These are phyloP conservation scores for Arctostaphylos glauca DNA, from an alignment of 148 eudicot species.

Conservation along the genomic window DNA sequence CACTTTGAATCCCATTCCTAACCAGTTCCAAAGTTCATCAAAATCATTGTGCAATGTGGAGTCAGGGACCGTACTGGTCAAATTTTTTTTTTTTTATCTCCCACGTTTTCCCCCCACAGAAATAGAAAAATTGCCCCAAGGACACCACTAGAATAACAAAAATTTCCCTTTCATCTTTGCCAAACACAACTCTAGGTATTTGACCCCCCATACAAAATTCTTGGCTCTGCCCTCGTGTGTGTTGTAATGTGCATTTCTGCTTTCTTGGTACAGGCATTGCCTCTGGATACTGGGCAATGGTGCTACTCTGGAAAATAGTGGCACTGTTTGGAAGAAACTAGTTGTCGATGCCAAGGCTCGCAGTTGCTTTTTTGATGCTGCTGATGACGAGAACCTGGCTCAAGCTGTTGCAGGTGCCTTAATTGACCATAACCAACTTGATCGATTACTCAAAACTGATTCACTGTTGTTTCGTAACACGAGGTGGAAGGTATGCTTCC, in stretches of 20 bases:
- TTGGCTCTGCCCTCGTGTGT: neutral
- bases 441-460: constrained; percentile 12
- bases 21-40: no score
- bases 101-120: no score
- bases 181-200: no score
- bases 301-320: constrained; percentile 34
- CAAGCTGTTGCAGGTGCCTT: constrained; percentile 22
- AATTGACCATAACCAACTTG: constrained; percentile 21
- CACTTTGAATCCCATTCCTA: no score
- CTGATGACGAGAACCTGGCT: constrained; percentile 29
- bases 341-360: constrained; percentile 36
- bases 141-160: no score
- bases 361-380: constrained; percentile 33
- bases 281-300: constrained; percentile 55
- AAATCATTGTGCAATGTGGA: no score
- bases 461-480: constrained; percentile 29
- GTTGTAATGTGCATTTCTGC: neutral
- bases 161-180: no score
- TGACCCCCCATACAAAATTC: neutral
- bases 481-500: constrained; percentile 47
- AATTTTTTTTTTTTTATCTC: no score
- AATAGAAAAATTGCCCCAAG: no score
- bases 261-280: constrained; percentile 36
- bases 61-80: no score
- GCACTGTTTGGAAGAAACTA: constrained; percentile 8